Evolutionary conservation across 371 early-diverging fungal species (phyloP), one percentile per base, ranked within the genome.

Genomic region (Lichtheimia hyalospora): DNA sequence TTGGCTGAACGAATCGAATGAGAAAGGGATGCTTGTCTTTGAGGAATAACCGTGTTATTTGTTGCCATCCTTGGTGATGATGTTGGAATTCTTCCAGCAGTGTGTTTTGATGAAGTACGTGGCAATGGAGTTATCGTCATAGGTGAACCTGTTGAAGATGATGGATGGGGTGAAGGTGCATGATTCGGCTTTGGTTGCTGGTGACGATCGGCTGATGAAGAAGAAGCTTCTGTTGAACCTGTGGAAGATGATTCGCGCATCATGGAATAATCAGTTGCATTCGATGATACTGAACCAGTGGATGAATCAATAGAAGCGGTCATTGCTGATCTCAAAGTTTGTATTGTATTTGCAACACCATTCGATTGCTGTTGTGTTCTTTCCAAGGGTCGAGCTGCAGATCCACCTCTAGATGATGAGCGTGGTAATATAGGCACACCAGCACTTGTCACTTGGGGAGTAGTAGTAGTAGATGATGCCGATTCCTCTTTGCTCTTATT

Each of bases 231-330:
- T 2, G 39, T 54, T 43, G 52, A 12, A 0, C 7, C 18, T 2
- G 52, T 52, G 1, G 60, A 42, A 4, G 60, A 27, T 18, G 44
- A 48, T 20, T 34, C 39, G 28, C 42, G 44, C 13, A 43, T 28
- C 15, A 48, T 27, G 13, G 40, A 53, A 21, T 40, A 53, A 7
- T 40, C 43, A n/a, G 60, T 16, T 21, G 52, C 40, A 2, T 40
- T 46, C n/a, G 54, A 53, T 18, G 18, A 7, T 10, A 51, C 21
- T 24, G 63, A 51, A 1, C 54, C 49, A 7, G 46, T 34, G 46
- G 43, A 56, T 16, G 57, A 51, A 34, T 52, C 40, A 12, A 46
- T 18, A 27, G 65, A 5, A 42, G 58, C 43, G 25, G 61, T 13
- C 41, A 56, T n/a, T 27, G 62, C 20, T 34, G 34, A 34, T 34